phyloP scores from a whole-genome alignment of 306 rosid species.

The Potentilla sterilis region DNA sequence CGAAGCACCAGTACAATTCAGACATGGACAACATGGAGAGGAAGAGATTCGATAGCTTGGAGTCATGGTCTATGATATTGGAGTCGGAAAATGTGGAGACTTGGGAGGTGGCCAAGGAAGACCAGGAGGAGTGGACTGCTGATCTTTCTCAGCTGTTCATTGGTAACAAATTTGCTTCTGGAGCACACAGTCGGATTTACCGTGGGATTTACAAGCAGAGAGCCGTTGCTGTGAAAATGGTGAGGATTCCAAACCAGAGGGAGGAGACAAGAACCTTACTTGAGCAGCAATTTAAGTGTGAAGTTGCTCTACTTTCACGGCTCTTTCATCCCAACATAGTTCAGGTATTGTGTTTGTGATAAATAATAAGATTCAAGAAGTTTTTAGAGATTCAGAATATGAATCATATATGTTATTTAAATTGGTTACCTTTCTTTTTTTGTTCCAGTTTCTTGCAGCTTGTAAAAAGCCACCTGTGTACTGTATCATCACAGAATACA shows the following conservation, averaged over 20 bases:
- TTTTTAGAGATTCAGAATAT: background rate
- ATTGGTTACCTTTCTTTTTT: background rate
- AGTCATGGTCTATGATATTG: slow-evolving; percentile 97
- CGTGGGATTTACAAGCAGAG: slow-evolving; percentile 96
- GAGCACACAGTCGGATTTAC: slow-evolving; percentile 90
- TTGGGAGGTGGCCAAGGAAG: slow-evolving; percentile 87
- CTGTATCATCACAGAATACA: slow-evolving; percentile 94
- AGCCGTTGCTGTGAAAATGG: slow-evolving; percentile 99
- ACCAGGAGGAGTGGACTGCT: slow-evolving; percentile 93
- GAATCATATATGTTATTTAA: background rate
- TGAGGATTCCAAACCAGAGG: slow-evolving; percentile 75
- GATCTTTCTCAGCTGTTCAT: slow-evolving; percentile 93
- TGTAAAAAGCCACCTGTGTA: slow-evolving; percentile 95
- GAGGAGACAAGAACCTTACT: slow-evolving; percentile 69
- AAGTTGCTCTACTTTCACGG: slow-evolving; percentile 88
- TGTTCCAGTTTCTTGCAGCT: slow-evolving; percentile 85
- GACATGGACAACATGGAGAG: slow-evolving; percentile 78
- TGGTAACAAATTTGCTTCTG: slow-evolving; percentile 93
- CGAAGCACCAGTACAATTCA: slow-evolving; percentile 47
- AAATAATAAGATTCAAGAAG: too few relatives aligned
- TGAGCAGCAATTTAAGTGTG: slow-evolving; percentile 89
- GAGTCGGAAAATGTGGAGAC: slow-evolving; percentile 94
- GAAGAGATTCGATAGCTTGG: slow-evolving; percentile 87
- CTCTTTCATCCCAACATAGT: slow-evolving; percentile 93
- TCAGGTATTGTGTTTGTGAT: slow-evolving; percentile 48